phyloP scores from a whole-genome alignment of 257 asterid species.

The Solanum raphanifolium region DNA sequence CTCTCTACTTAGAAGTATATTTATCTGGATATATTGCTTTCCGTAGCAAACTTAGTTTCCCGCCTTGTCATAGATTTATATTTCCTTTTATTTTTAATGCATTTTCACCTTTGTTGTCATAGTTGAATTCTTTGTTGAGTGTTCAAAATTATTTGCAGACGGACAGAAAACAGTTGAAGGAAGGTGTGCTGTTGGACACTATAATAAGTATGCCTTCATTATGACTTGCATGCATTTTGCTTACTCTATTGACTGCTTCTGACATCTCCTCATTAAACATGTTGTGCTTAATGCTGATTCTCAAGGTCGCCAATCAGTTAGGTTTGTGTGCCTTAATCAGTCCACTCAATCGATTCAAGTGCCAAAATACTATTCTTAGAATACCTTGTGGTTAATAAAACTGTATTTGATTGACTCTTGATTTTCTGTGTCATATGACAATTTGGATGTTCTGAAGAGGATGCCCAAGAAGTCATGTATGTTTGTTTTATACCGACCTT shows the following conservation, averaged over 20 bases:
- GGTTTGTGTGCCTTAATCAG: background rate
- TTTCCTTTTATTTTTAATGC: background rate
- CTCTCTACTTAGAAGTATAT: slow-evolving; percentile 58
- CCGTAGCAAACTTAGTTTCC: background rate
- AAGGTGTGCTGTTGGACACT: slow-evolving; percentile 72
- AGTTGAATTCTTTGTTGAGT: background rate
- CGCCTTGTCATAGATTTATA: background rate
- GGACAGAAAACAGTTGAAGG: slow-evolving; percentile 83
- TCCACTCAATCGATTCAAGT: background rate
- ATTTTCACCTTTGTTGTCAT: background rate
- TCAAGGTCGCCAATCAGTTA: background rate
- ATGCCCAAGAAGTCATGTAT: background rate
- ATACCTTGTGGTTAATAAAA: background rate
- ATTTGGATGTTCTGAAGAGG: background rate
- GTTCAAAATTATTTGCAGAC: slow-evolving; percentile 22
- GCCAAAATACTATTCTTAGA: background rate
- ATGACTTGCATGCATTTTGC: background rate
- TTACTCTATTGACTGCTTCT: background rate
- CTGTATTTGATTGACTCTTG: background rate
- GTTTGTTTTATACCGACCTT: background rate
- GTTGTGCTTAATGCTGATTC: background rate
- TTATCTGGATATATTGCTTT: background rate
- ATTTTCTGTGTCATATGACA: background rate
- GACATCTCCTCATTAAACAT: background rate
- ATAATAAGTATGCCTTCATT: slow-evolving; percentile 35